Evolutionary conservation across 139 green algal genomes (phyloP), one percentile per base, ranked within the genome.

Genomic region (Chara braunii): DNA sequence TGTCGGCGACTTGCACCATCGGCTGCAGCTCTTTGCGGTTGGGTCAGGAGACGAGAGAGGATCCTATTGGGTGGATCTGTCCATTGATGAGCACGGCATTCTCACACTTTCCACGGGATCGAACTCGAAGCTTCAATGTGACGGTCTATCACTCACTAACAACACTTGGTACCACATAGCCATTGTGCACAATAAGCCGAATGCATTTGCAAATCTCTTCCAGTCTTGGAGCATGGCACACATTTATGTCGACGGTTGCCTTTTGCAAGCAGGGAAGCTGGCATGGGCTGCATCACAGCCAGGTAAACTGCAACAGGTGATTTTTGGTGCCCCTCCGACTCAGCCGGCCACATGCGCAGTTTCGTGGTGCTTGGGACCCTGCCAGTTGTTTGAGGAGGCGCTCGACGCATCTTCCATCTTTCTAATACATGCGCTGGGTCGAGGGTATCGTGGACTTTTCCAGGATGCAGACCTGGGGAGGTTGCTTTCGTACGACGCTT

Each of bases 151-250:
- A n/a, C n/a, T n/a, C n/a, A n/a, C n/a, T n/a, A n/a, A n/a, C n/a
- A n/a, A n/a, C n/a, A n/a, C n/a, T n/a, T 75, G 67, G 67, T 30
- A 75, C 55, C 31, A 72, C 9, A 22, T 75, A 0, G 36, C 57
- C 9, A 31, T 75, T 22, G 67, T 75, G 3, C 51, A 61, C 67
- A n/a, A 24, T 8, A 37, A 48, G 35, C 67, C 67, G 1, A 33
- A 12, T 4, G 36, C 35, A 3, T 44, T 75, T 7, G 28, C 36
- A 0, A 58, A 58, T 0, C 32, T 75, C 28, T 75, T 75, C 56
- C 67, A 75, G 23, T 31, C 62, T 23, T n/a, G n/a, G n/a, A 26
- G 37, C 14, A 28, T n/a, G 9, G 67, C 67, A 3, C 35, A 43
- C 33, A 23, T 75, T 26, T 75, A 72, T 23, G 11, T 75, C 6